These are phyloP conservation scores for Lunularia cruciata DNA, from an alignment of 225 moss, liverwort and hornwort species.

Conservation along the genomic window DNA sequence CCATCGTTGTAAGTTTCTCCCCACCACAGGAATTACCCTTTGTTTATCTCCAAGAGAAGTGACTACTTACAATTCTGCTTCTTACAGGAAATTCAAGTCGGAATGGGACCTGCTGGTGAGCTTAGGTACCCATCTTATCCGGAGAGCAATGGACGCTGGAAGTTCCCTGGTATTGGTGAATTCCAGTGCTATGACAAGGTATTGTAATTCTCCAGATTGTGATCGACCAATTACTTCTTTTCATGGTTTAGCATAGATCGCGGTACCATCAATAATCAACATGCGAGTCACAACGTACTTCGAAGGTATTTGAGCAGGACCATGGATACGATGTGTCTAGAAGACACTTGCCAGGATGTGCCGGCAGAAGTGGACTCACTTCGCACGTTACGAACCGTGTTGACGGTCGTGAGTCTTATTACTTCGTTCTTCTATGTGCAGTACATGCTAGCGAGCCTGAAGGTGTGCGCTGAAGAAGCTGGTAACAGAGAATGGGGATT, in stretches of 20 bases:
- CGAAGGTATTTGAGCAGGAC: no score
- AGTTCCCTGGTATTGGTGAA: slow-evolving; percentile 74
- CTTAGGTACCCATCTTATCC: slow-evolving; percentile 74
- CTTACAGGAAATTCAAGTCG: slow-evolving; percentile 70
- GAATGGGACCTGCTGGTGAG: slow-evolving; percentile 84
- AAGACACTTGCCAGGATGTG: no score
- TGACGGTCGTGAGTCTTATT: no score
- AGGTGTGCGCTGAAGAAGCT: slow-evolving; percentile 44
- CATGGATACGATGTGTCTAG: no score
- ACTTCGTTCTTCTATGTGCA: no score
- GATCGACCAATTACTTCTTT: no score
- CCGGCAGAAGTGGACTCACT: no score
- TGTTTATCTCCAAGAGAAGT: neutral
- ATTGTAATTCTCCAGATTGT: neutral
- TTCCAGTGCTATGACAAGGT: slow-evolving; percentile 69
- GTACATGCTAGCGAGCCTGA: slow-evolving; percentile 60
- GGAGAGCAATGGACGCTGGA: slow-evolving; percentile 63
- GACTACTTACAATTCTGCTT: no score
- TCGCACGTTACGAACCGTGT: no score
- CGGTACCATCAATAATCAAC: no score
- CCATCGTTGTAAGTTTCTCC: slow-evolving; percentile 50
- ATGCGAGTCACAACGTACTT: no score
- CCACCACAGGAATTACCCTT: neutral
- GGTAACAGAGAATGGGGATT: slow-evolving; percentile 57
- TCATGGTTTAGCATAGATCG: no score